A percentile compares a stretch with the other conserved stretches of the same genome.
These are phyloP conservation scores for Suhomyces pyralidae DNA, from an alignment of 805 yeast genomes.

Conservation along the genomic window DNA sequence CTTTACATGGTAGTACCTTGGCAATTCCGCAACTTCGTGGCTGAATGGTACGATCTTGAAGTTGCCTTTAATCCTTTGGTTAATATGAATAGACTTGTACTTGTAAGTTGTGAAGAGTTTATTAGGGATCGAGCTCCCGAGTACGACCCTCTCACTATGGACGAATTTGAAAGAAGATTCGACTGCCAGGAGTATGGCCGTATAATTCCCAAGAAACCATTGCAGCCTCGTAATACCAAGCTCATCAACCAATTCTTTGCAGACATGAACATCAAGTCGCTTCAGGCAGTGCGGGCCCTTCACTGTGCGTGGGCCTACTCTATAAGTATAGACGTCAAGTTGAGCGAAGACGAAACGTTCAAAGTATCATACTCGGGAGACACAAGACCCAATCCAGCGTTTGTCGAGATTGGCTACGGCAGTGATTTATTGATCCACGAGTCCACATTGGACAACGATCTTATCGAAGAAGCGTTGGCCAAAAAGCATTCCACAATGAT, in stretches of 20 bases:
- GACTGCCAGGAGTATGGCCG: constrained; percentile 19
- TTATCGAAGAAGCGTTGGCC: constrained; percentile 70
- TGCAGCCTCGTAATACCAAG: constrained; percentile 25
- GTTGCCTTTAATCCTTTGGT: constrained; percentile 16
- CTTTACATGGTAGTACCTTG: constrained; percentile 72
- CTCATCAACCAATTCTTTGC: constrained; percentile 34
- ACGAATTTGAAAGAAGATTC: constrained; percentile 31
- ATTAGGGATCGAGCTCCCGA: constrained; percentile 31
- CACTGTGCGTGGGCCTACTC: constrained; percentile 84
- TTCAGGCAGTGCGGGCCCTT: constrained; percentile 68
- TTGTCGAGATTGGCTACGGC: constrained; percentile 61
- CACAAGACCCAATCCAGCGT: constrained; percentile 74
- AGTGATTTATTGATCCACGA: constrained; percentile 87
- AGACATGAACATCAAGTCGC: constrained; percentile 40
- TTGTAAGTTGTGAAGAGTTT: constrained; percentile 62
- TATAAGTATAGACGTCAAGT: constrained; percentile 51
- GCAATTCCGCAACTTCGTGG: constrained; percentile 63
- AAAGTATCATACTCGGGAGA: constrained; percentile 91
- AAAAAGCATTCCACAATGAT: constrained; percentile 87
- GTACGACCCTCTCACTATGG: constrained; percentile 24
- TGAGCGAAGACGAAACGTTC: constrained; percentile 43
- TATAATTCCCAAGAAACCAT: constrained; percentile 17
- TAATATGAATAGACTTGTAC: constrained; percentile 43
- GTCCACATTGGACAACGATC: constrained; percentile 82
- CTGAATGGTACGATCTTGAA: constrained; percentile 65